Conservation (phyloP, 164 flowering plant genomes). For the Brasenia schreberi region DNA sequence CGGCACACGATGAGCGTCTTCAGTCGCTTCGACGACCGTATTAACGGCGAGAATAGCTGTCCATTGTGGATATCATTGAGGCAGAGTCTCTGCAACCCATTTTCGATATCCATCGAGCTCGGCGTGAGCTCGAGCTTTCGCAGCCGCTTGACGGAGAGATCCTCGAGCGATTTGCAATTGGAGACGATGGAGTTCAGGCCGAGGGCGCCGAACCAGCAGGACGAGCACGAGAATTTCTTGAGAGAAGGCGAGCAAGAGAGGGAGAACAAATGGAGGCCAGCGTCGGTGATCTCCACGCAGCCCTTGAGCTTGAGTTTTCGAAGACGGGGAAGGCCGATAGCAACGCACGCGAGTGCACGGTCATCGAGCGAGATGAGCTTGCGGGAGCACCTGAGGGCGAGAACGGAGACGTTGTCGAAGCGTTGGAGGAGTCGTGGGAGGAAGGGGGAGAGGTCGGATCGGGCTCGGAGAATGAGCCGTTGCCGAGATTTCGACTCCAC, state of each 20-base stretch:
- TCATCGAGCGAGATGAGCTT: slow-evolving; percentile 12
- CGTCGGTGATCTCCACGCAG: slow-evolving; percentile 15
- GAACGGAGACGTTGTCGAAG: slow-evolving; percentile 14
- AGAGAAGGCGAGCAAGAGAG: slow-evolving; percentile 7
- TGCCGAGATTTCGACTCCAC: slow-evolving; percentile 15
- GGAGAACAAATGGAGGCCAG: slow-evolving; percentile 15
- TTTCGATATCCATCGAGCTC: neutral
- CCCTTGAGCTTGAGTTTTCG: slow-evolving; percentile 21
- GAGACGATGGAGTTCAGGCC: slow-evolving; percentile 13
- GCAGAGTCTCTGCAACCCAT: slow-evolving; percentile 13
- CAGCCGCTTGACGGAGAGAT: slow-evolving; percentile 20
- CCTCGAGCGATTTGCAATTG: slow-evolving; percentile 13
- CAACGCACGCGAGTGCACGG: slow-evolving; percentile 7
- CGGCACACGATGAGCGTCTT: slow-evolving; percentile 12
- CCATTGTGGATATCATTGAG: slow-evolving; percentile 23
- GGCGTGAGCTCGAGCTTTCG: slow-evolving; percentile 10
- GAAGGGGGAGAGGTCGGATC: slow-evolving; percentile 13
- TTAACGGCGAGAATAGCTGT: slow-evolving; percentile 13
- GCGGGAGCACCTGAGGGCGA: slow-evolving; percentile 19
- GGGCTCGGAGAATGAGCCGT: slow-evolving; percentile 11
- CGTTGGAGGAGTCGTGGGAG: slow-evolving; percentile 11
- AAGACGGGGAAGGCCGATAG: slow-evolving; percentile 4
- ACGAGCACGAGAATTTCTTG: slow-evolving; percentile 14
- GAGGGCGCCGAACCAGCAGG: slow-evolving; percentile 12
- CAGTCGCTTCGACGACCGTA: slow-evolving; percentile 5